A percentile compares a stretch with the other conserved stretches of the same genome.
phyloP scores from a whole-genome alignment of 2,329 filamentous ascomycete species.

The Fusarium coffeatum region DNA sequence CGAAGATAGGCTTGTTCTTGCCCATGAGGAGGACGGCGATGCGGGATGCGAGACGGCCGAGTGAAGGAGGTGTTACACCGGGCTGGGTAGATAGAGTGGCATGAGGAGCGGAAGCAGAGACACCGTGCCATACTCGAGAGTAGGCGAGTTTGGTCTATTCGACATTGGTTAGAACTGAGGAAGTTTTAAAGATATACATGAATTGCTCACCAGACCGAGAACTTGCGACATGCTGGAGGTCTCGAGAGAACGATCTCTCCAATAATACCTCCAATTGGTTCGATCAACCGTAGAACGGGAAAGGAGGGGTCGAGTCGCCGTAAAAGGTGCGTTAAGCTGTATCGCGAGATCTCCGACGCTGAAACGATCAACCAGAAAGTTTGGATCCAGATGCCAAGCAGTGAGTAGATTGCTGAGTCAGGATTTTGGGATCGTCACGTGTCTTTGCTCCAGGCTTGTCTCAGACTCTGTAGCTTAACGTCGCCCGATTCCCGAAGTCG shows the following conservation, averaged over 20 bases:
- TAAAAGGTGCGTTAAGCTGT: conserved; percentile 37
- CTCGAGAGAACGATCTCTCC: conserved; percentile 38
- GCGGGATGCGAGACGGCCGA: conserved; percentile 87
- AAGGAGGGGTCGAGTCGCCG: conserved; percentile 23
- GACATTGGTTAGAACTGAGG: conserved; percentile 23
- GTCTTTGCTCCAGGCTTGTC: not conserved
- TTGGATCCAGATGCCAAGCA: conserved; percentile 43
- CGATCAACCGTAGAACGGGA: conserved; percentile 20
- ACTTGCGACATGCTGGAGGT: conserved; percentile 77
- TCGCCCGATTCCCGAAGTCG: conserved; percentile 39
- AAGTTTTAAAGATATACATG: conserved; percentile 13
- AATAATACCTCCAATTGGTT: conserved; percentile 21
- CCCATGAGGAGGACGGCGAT: conserved; percentile 94
- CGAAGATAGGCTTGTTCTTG: conserved; percentile 98
- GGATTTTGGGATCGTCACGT: conserved; percentile 37
- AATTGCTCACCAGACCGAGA: conserved; percentile 72
- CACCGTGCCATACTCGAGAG: conserved; percentile 92
- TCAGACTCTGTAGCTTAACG: not conserved
- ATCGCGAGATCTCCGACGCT: conserved; percentile 34
- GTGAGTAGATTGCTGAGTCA: conserved; percentile 41
- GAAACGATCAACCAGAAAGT: conserved; percentile 42
- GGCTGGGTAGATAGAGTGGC: conserved; percentile 68
- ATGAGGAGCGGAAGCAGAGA: conserved; percentile 77
- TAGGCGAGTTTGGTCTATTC: conserved; percentile 92
- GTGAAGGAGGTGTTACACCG: conserved; percentile 75